Percentiles rank a stretch among this genome's conserved stretches.
phyloP scores from a whole-genome alignment of 164 flowering plant species.

The Paratinospora sagittata region DNA sequence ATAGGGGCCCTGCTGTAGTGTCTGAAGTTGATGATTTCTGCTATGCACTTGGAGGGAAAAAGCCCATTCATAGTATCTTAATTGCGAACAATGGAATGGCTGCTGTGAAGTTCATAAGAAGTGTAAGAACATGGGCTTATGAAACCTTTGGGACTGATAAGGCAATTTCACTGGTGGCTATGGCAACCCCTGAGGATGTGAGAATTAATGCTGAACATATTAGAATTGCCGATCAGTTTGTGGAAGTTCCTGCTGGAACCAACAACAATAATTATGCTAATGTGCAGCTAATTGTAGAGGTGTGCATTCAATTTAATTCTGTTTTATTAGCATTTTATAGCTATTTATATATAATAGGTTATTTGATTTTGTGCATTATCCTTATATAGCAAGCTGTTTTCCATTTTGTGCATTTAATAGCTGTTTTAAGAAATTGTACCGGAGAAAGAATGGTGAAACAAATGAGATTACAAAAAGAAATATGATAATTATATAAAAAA shows the following conservation, averaged over 20 bases:
- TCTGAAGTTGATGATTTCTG: conserved; percentile 81
- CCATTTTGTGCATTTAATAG: too few relatives aligned
- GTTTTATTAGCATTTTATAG: neutral
- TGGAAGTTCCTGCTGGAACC: conserved; percentile 99
- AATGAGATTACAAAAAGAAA: too few relatives aligned
- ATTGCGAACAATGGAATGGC: conserved; percentile 99
- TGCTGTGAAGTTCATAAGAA: conserved; percentile 95
- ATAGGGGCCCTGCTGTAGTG: conserved; percentile 38
- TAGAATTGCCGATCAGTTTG: conserved; percentile 96
- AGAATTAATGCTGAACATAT: conserved; percentile 98
- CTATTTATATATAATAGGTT: neutral
- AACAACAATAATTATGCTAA: conserved; percentile 99
- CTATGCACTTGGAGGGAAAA: conserved; percentile 74
- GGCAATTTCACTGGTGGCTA: conserved; percentile 89
- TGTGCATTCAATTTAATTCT: conserved; percentile 19
- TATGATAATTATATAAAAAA: too few relatives aligned
- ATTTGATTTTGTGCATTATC: neutral
- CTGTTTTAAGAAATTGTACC: neutral
- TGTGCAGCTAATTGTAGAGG: conserved; percentile 99
- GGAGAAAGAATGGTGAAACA: neutral
- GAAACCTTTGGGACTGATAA: conserved; percentile 98
- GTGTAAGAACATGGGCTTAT: conserved; percentile 94
- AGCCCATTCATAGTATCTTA: conserved; percentile 87
- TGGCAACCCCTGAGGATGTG: conserved; percentile 99
- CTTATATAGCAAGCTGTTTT: neutral